These are phyloP conservation scores for Lactifluus subvellereus DNA, from an alignment of 768 basidiomycete genomes.

Conservation along the genomic window DNA sequence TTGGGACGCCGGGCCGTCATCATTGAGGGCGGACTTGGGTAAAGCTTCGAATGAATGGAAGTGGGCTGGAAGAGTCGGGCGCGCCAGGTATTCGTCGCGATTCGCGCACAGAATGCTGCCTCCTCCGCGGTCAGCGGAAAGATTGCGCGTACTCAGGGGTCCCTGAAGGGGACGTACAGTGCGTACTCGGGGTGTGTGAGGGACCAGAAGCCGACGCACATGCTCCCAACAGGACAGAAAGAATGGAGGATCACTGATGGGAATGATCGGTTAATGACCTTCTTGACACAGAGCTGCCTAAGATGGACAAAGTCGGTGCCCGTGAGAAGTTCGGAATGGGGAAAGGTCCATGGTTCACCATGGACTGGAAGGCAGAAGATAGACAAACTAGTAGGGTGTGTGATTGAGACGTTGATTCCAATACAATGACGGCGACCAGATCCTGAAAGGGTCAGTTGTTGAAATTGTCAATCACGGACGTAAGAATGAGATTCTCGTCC, in stretches of 20 bases:
- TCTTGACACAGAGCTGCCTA: slow-evolving; percentile 2
- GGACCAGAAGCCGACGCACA: slow-evolving; percentile 80
- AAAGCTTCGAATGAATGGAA: slow-evolving; percentile 56
- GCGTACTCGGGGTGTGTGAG: slow-evolving; percentile 72
- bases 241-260: slow-evolving; percentile 21
- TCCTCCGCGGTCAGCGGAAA: slow-evolving; percentile 9
- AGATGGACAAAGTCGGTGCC: slow-evolving; percentile 13
- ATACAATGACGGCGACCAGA: not conserved
- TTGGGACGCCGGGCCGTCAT: slow-evolving; percentile 18
- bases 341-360: slow-evolving; percentile 5
- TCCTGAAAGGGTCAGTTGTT: not conserved
- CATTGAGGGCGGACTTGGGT: not conserved
- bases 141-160: not conserved
- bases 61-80: slow-evolving; percentile 59
- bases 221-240: slow-evolving; percentile 29
- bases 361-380: slow-evolving; percentile 14
- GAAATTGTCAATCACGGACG: slow-evolving; percentile 10
- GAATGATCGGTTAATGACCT: not conserved
- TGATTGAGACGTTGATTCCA: not conserved
- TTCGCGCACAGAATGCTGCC: slow-evolving; percentile 67
- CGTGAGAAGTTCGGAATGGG: not conserved
- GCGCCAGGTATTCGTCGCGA: slow-evolving; percentile 65
- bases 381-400: slow-evolving; percentile 6
- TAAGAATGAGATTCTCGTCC: slow-evolving; percentile 7
- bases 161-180: slow-evolving; percentile 47